Evolutionary conservation across 2,329 filamentous ascomycete genomes (phyloP), one percentile per base, ranked within the genome.

Genomic region (Ophiognomonia clavigignenti-juglandacearum): DNA sequence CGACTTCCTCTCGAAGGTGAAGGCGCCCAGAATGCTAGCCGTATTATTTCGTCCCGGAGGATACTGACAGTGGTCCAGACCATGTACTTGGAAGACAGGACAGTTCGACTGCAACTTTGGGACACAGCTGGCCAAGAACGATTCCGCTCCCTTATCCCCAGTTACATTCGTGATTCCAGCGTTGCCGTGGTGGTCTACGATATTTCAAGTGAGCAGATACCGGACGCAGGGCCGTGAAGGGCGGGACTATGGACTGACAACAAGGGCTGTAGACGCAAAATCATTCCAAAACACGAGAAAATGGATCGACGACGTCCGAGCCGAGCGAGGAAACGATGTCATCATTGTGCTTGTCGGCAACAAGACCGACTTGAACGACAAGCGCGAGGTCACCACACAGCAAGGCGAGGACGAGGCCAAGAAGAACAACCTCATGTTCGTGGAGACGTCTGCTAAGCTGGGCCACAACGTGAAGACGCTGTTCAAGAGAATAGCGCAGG

Each of bases 121-220:
- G 93, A 98, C 68, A 98, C 93, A 6, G 93, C 93, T 39, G 93
- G 93, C 53, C 93, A 98, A 69, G 93, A 98, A 71, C 83, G 93
- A 57, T 98, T 98, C 74, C 86, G 95, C 67, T 95, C 88, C 63
- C 71, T 98, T 62, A 98, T 98, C 58, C 95, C 95, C 46, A 96
- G 90, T 19, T 98, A 98, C 72, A 98, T 98, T 62, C 89, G 95
- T 61, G 95, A 98, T 74, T 96, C 89, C 19, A 95, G 87, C 63
- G 95, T 98, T 43, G 95, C 95, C 19, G 95, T 98, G 27, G 95
- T 98, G 27, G 93, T 98, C 52, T 98, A 98, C 72, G 93, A 98
- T 68, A 95, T 98, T 63, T 96, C 90, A 50, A 96, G 84, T 87
- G 71, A 52, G 72, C 57, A 19, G 19, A 36, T 19, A 19, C 31